Evolutionary conservation across 2,329 filamentous ascomycete genomes (phyloP), one percentile per base, ranked within the genome.

Genomic region (Thielaviopsis populi): DNA sequence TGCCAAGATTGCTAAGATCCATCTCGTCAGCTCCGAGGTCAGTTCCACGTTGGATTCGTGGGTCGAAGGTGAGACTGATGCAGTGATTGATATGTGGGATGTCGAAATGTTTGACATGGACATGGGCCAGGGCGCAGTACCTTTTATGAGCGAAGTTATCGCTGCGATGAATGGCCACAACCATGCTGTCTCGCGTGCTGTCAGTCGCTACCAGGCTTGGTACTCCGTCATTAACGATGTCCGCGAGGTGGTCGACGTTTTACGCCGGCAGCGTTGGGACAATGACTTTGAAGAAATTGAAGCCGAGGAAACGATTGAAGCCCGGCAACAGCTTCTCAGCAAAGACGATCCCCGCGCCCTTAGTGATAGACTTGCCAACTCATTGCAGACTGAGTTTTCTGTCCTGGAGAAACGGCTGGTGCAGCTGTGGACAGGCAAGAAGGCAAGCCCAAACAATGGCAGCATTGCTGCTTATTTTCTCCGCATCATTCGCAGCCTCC

Each of bases 281-380:
- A 86, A 89, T 63, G 86, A 89, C 66, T 79, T 85, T 33, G 83
- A 87, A 61, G 83, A 87, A 61, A 83, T 89, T 48, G 87, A 90
- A 66, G 86, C 90, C 66, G 87, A 91, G 67, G 79, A 87, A 63
- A 83, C 80, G 0, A 80, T 87, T 22, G 85, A 89, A 67, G 78
- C 79, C 19, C 80, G 85, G 41, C 85, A 89, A 68, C 79, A 80
- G 43, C 72, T 85, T 0, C 77, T 95, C 13, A 89, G 85, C 72
- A 83, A 83, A 62, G 83, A 92, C 41, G 89, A 94, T 68, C 86
- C 88, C 0, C 76, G 78, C 48, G 73, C 80, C 67, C 74, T 94
- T 6, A 80, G 83, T 64, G 78, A 83, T 41, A 79, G 79, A 63
- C 78, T 89, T 1, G 75, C 84, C 59, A 70, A 76, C 5, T 78